A percentile compares a stretch with the other conserved stretches of the same genome.
Conservation (phyloP, 257 asterid genomes). For the Solanum ossicruentum region DNA sequence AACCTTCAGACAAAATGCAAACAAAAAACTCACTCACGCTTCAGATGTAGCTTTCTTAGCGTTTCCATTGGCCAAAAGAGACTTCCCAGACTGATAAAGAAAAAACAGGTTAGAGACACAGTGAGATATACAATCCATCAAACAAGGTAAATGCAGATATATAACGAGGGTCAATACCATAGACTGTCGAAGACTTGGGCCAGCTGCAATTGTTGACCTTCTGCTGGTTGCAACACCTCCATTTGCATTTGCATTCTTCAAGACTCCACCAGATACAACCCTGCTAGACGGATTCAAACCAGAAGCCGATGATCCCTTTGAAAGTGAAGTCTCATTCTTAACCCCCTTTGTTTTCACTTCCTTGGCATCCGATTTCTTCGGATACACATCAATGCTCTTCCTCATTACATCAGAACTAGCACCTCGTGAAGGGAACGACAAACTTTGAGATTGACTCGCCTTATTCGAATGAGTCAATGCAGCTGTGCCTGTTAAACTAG, state of each 20-base stretch:
- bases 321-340: constrained; percentile 13
- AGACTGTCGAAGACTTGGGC: constrained; percentile 26
- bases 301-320: constrained; percentile 11
- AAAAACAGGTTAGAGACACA: not conserved
- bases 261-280: not conserved
- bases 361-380: constrained; percentile 27
- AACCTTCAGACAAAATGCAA: not conserved
- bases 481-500: constrained; percentile 23
- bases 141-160: not conserved
- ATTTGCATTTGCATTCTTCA: not conserved
- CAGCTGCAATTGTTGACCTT: constrained; percentile 27
- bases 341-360: constrained; percentile 20
- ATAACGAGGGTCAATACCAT: constrained; percentile 8
- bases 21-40: constrained; percentile 23
- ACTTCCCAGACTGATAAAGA: constrained; percentile 26
- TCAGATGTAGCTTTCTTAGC: constrained; percentile 15
- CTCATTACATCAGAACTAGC: constrained; percentile 38
- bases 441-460: constrained; percentile 41
- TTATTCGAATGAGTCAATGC: constrained; percentile 31
- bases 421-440: constrained; percentile 33
- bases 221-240: constrained; percentile 10
- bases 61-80: constrained; percentile 22
- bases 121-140: not conserved
- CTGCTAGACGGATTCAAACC: not conserved
- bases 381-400: constrained; percentile 35